Evolutionary conservation across 106 monocot genomes (phyloP).

Genomic region (Posidonia australis): DNA sequence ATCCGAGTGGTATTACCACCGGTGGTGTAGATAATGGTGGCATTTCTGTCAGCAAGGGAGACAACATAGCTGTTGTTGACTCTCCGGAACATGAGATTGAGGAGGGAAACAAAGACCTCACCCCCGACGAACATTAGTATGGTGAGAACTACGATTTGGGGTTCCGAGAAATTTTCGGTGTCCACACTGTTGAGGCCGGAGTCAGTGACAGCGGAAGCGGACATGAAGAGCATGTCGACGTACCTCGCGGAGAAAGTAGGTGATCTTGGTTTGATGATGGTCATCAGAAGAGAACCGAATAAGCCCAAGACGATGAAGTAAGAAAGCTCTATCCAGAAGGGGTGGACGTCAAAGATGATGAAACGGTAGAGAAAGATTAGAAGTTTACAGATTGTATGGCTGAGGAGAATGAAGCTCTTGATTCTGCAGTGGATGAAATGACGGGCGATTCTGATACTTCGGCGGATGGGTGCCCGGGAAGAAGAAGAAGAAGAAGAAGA

Average conservation of each 20-base stretch:
- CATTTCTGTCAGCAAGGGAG: not conserved
- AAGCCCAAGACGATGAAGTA: conserved; percentile 25
- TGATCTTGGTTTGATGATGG: conserved; percentile 13
- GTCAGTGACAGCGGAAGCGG: conserved; percentile 34
- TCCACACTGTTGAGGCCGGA: conserved; percentile 28
- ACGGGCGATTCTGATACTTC: too few relatives aligned
- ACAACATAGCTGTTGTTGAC: not conserved
- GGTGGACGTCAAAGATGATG: conserved; percentile 9
- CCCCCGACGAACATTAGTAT: conserved; percentile 46
- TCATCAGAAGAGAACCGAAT: conserved; percentile 20
- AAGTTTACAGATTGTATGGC: too few relatives aligned
- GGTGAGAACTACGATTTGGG: conserved; percentile 32
- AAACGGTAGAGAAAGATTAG: not conserved
- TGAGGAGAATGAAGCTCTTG: too few relatives aligned
- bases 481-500: too few relatives aligned
- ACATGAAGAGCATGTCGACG: conserved; percentile 51
- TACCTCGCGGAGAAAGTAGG: conserved; percentile 4
- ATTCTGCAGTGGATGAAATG: too few relatives aligned
- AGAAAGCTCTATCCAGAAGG: conserved; percentile 30
- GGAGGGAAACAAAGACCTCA: conserved; percentile 32
- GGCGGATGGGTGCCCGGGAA: too few relatives aligned
- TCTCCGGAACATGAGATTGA: conserved; percentile 12
- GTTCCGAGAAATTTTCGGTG: conserved; percentile 38
- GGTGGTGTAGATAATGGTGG: not conserved
- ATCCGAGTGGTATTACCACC: too few relatives aligned